phyloP scores from a whole-genome alignment of 2,329 filamentous ascomycete genomes.

The Tolypocladium guangdongense region DNA sequence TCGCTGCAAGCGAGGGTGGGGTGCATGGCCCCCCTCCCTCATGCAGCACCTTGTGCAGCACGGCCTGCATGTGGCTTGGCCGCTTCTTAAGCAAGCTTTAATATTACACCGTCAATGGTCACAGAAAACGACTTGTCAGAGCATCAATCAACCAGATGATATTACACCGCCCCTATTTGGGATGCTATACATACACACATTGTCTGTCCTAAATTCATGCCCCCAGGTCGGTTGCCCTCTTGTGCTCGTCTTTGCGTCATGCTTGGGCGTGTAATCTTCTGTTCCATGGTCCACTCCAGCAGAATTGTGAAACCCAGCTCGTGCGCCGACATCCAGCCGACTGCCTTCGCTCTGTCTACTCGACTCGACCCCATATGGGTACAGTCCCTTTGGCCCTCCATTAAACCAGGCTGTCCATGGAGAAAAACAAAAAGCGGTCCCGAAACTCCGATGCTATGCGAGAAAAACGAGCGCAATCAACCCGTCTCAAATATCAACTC shows the following conservation, averaged over 20 bases:
- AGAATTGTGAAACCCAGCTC: neutral
- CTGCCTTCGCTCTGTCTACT: neutral
- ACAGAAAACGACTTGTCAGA: neutral
- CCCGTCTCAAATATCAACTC: neutral
- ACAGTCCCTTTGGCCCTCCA: neutral
- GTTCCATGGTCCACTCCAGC: neutral
- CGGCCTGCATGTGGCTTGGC: neutral
- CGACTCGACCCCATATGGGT: neutral
- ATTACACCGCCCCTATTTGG: neutral
- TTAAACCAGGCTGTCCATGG: neutral
- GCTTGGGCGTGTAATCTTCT: neutral
- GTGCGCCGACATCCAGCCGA: neutral
- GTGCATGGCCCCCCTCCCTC: neutral
- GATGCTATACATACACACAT: neutral
- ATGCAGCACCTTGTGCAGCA: too few species aligned
- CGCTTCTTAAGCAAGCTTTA: neutral
- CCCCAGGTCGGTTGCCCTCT: neutral
- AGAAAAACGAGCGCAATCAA: neutral
- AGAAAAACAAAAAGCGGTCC: neutral
- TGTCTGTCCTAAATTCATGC: neutral
- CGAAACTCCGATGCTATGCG: slow-evolving; percentile 13
- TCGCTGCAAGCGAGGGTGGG: neutral
- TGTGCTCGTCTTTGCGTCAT: neutral
- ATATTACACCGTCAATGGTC: too few species aligned
- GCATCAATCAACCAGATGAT: neutral